These are phyloP conservation scores for Phytophthora agathidicida DNA, from an alignment of 352 stramenopile genomes.

Conservation along the genomic window DNA sequence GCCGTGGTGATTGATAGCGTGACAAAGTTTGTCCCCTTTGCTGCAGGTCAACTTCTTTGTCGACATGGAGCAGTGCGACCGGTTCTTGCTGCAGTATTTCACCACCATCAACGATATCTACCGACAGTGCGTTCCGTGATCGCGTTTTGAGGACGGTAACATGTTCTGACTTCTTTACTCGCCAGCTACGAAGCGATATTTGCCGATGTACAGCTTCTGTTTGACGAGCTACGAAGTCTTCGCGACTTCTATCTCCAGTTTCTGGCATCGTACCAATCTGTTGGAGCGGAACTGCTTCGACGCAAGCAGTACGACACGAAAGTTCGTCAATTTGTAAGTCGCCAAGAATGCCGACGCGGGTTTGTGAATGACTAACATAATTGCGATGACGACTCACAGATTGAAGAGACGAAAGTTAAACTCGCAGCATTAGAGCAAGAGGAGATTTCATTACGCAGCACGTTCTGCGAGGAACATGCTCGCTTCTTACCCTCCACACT, in stretches of 20 bases:
- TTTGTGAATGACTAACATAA: no score
- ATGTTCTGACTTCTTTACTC: not conserved
- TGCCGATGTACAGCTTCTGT: constrained; percentile 70
- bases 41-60: constrained; percentile 80
- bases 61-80: constrained; percentile 90
- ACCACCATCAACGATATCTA: constrained; percentile 87
- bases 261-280: constrained; percentile 61
- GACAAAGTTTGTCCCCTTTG: not conserved
- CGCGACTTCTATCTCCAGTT: constrained; percentile 89
- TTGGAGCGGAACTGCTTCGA: constrained; percentile 61
- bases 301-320: constrained; percentile 60
- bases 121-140: constrained; percentile 52
- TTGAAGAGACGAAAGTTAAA: constrained; percentile 59
- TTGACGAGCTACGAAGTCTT: constrained; percentile 79
- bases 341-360: no score
- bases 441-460: constrained; percentile 44
- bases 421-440: constrained; percentile 56
- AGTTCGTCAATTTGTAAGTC: constrained; percentile 54
- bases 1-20: not conserved
- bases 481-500: constrained; percentile 75
- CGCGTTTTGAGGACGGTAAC: not conserved
- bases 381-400: constrained; percentile 35
- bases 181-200: constrained; percentile 73
- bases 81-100: constrained; percentile 78
- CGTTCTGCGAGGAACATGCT: constrained; percentile 65